Conservation (phyloP, 345 rosid species). For the Leavenworthia alabamica region DNA sequence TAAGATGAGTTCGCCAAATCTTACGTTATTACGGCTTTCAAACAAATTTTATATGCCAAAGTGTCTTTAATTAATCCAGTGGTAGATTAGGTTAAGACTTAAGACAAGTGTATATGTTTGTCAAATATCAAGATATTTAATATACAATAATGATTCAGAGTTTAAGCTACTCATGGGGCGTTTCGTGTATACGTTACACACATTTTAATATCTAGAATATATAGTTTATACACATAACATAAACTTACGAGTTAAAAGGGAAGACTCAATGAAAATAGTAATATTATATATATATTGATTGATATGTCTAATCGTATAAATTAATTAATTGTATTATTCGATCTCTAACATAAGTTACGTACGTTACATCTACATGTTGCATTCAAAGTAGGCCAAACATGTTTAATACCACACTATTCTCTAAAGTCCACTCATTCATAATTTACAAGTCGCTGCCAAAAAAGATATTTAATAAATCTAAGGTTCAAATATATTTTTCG, state of each 20-base stretch:
- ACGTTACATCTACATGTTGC: background rate
- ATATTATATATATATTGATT: background rate
- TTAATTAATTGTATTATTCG: background rate
- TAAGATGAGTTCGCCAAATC: background rate
- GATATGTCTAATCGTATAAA: background rate
- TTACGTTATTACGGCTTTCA: background rate
- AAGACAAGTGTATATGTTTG: background rate
- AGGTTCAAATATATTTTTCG: conserved; percentile 8
- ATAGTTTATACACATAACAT: background rate
- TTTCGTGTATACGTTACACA: background rate
- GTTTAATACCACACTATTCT: conserved; percentile 6
- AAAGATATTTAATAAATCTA: background rate
- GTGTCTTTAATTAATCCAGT: background rate
- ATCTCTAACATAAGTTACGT: background rate
- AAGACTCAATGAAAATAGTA: background rate
- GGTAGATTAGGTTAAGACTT: background rate
- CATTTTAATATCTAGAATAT: background rate
- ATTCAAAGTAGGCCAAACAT: conserved; percentile 11
- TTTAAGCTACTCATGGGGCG: background rate
- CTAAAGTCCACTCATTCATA: conserved; percentile 7
- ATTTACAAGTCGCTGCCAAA: too few relatives aligned
- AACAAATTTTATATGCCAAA: background rate
- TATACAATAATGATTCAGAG: background rate
- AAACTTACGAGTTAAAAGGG: background rate
- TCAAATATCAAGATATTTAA: background rate